Conservation (phyloP, 2,329 filamentous ascomycete genomes). For the Xylaria sp. region DNA sequence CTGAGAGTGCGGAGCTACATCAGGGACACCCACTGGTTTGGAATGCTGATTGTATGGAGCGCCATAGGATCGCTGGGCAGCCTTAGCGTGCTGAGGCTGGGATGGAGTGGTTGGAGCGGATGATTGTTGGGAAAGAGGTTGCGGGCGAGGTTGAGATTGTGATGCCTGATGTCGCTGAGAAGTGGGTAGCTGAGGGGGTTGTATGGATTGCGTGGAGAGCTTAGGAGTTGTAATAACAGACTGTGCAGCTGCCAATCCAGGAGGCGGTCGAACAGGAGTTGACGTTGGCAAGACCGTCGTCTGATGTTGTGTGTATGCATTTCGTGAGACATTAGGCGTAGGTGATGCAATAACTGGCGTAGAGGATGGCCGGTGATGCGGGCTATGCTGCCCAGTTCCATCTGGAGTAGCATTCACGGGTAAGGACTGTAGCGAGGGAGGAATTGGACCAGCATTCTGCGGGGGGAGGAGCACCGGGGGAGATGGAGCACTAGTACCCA, state of each 20-base stretch:
- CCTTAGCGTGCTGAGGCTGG: constrained; percentile 41
- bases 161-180: constrained; percentile 40
- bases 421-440: constrained; percentile 47
- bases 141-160: constrained; percentile 29
- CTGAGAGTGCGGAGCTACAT: constrained; percentile 42
- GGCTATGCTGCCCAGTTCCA: constrained; percentile 45
- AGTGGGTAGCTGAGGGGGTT: constrained; percentile 41
- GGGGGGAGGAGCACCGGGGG: constrained; percentile 50
- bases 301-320: constrained; percentile 41
- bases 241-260: constrained; percentile 40
- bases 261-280: constrained; percentile 45
- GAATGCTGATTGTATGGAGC: constrained; percentile 48
- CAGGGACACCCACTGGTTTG: constrained; percentile 36
- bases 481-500: constrained; percentile 45
- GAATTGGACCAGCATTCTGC: constrained; percentile 48
- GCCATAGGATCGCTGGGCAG: constrained; percentile 38
- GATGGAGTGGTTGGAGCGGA: constrained; percentile 43
- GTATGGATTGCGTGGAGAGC: constrained; percentile 38
- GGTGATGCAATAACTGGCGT: constrained; percentile 43
- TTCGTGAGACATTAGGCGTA: constrained; percentile 43
- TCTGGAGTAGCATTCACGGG: constrained; percentile 49
- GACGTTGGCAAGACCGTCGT: constrained; percentile 36
- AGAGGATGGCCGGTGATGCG: constrained; percentile 51
- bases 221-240: constrained; percentile 37
- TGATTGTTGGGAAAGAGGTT: constrained; percentile 34